These are phyloP conservation scores for Teratosphaeria gauchensis DNA, from an alignment of 2,329 filamentous ascomycete species.

Conservation along the genomic window DNA sequence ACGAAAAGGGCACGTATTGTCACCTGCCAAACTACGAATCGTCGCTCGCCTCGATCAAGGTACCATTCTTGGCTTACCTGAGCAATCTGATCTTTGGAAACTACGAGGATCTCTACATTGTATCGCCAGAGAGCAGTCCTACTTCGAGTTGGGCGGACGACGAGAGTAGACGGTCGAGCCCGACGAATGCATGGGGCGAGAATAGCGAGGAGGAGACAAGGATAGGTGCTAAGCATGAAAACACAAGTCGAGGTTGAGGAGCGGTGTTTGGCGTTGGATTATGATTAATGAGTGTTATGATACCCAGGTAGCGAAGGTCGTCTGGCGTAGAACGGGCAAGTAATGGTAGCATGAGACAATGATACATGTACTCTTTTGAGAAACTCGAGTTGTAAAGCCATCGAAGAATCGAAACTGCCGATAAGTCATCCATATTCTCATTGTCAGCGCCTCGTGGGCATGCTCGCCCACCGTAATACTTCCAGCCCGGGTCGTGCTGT, in stretches of 20 bases:
- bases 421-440: too few species aligned
- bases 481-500: too few species aligned
- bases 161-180: conserved; percentile 22
- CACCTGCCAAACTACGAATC: conserved; percentile 34
- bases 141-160: conserved; percentile 19
- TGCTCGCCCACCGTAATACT: too few species aligned
- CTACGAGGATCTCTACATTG: conserved; percentile 41
- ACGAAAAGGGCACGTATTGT: conserved; percentile 28
- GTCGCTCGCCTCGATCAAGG: conserved; percentile 38
- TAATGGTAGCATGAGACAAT: not conserved
- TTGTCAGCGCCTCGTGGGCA: too few species aligned
- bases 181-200: conserved; percentile 20
- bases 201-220: conserved; percentile 8
- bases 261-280: not conserved
- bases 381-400: not conserved
- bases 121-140: conserved; percentile 34
- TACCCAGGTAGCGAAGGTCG: conserved; percentile 3
- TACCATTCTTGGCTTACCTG: conserved; percentile 37
- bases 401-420: too few species aligned
- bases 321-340: not conserved
- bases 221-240: not conserved
- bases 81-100: conserved; percentile 36
- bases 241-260: not conserved
- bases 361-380: not conserved
- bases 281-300: not conserved